Conservation (phyloP, 2,329 filamentous ascomycete genomes). For the Cladosporium sp. region DNA sequence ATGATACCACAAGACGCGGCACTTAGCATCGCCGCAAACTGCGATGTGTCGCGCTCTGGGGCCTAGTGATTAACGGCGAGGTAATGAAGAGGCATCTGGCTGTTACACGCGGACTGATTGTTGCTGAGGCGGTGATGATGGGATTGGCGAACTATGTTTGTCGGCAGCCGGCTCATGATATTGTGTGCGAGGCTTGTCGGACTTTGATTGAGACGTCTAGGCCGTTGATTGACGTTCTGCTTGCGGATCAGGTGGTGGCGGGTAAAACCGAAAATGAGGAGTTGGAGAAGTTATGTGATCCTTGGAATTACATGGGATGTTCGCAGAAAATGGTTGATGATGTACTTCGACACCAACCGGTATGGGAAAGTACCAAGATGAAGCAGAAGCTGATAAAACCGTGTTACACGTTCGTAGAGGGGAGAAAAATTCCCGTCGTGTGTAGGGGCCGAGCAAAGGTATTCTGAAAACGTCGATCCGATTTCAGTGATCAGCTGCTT, state of each 20-base stretch:
- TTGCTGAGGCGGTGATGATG: constrained; percentile 39
- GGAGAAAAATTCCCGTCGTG: too few relatives aligned
- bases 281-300: constrained; percentile 24
- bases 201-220: constrained; percentile 22
- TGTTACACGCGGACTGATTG: constrained; percentile 32
- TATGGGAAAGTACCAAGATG: background rate
- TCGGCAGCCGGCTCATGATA: constrained; percentile 32
- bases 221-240: constrained; percentile 19
- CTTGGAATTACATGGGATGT: constrained; percentile 24
- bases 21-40: constrained; percentile 17
- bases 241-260: constrained; percentile 17
- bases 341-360: constrained; percentile 11
- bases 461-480: background rate
- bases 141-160: constrained; percentile 32
- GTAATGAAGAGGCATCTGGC: constrained; percentile 28
- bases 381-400: too few relatives aligned
- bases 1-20: constrained; percentile 24
- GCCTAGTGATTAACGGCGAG: constrained; percentile 25
- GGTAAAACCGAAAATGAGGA: constrained; percentile 14
- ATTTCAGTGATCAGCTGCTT: background rate
- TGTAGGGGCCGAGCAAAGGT: too few relatives aligned
- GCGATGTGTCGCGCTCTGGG: constrained; percentile 18
- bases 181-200: constrained; percentile 34
- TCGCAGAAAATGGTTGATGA: constrained; percentile 23
- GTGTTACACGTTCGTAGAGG: too few relatives aligned